Evolutionary conservation across 768 basidiomycete genomes (phyloP), one percentile per base, ranked within the genome.

Genomic region (Boletus reticulatus): DNA sequence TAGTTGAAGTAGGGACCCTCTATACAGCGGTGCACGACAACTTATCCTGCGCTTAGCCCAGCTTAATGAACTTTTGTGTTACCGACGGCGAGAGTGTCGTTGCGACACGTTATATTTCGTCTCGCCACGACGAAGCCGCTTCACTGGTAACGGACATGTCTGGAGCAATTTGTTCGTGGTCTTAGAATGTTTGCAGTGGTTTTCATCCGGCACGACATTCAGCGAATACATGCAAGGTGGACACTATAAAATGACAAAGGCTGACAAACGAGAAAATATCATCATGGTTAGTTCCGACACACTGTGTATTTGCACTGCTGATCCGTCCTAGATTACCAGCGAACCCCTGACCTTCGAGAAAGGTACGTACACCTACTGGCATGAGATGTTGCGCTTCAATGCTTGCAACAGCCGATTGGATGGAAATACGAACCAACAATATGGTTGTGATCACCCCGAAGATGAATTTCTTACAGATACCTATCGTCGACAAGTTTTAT

Each of bases 341-440:
- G 96, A 98, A 63, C 97, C 97, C 1, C 74, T 99, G 43, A 99
- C 97, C 1, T 99, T 98, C 64, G 96, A 99, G 75, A 81, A 94
- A 80, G 90, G 90, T 89, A 50, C 19, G 71, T 58, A 24, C 29
- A 47, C 29, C 49, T 32, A 47, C 19, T 24, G 24, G 16, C 22
- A 32, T 34, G 37, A 48, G 19, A 12, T 48, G 34, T 29, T 37
- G n/a, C n/a, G 17, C 29, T 46, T 56, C 38, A 44, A 42, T 10
- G 8, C 22, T 39, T 20, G 20, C 37, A 17, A 47, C 32, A 71
- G 92, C 93, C 48, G 97, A 99, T 70, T 99, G 97, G 97, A 95
- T 98, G 88, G 97, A 98, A 72, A 95, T 99, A 65, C 89, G 89
- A 69, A 96, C 93, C 13, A 98, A 99, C 71, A 87, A 92, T 60